Conservation (phyloP, 169 alveolate species). For the Cryptosporidium meleagridis region DNA sequence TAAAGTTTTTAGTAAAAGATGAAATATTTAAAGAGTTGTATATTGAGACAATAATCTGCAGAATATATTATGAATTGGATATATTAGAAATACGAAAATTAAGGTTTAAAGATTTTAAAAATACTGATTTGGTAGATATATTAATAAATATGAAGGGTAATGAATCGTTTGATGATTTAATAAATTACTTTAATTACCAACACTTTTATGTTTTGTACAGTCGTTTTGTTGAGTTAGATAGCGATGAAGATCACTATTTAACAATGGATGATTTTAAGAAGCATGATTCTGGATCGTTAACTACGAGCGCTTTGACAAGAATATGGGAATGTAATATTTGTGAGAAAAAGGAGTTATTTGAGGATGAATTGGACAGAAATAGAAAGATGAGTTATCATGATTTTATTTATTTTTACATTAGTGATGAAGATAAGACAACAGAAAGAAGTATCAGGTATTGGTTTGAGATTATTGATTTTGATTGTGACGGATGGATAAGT, state of each 20-base stretch:
- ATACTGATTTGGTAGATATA: slow-evolving; percentile 81
- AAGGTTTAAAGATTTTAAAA: slow-evolving; percentile 84
- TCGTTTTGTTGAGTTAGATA: slow-evolving; percentile 88
- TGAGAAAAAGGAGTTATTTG: slow-evolving; percentile 79
- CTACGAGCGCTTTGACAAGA: slow-evolving; percentile 85
- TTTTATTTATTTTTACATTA: slow-evolving; percentile 85
- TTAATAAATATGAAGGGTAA: slow-evolving; percentile 79
- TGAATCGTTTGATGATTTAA: slow-evolving; percentile 79
- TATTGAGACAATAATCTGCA: slow-evolving; percentile 85
- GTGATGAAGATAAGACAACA: slow-evolving; percentile 90
- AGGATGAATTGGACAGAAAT: slow-evolving; percentile 68
- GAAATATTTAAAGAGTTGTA: slow-evolving; percentile 81
- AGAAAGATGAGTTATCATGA: slow-evolving; percentile 87
- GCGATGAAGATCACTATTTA: slow-evolving; percentile 87
- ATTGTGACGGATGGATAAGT: slow-evolving; percentile 84
- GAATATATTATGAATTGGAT: slow-evolving; percentile 85
- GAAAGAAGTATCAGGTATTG: slow-evolving; percentile 85
- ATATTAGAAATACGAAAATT: slow-evolving; percentile 85
- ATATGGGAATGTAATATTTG: slow-evolving; percentile 86
- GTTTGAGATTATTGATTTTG: slow-evolving; percentile 88
- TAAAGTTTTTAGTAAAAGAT: slow-evolving; percentile 14
- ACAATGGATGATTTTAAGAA: slow-evolving; percentile 85
- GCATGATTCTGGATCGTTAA: slow-evolving; percentile 86
- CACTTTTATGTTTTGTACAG: slow-evolving; percentile 90
- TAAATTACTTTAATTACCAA: slow-evolving; percentile 86